Evolutionary conservation across 2,329 filamentous ascomycete genomes (phyloP).

Genomic region (Penicillium thymicola): DNA sequence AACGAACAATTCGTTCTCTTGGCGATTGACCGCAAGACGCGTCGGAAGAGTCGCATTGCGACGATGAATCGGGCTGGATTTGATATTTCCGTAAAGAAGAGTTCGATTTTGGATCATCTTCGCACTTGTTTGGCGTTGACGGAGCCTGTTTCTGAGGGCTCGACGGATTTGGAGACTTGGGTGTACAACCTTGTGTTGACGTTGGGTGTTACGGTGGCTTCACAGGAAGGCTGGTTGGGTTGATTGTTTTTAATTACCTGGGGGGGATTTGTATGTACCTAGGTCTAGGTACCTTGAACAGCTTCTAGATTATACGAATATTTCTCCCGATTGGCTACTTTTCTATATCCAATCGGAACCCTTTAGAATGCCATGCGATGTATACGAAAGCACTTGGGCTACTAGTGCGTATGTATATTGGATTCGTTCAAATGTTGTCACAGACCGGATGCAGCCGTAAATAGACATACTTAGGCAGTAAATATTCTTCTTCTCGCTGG

Average conservation of each 20-base stretch:
- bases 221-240: conserved; percentile 28
- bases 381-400: neutral
- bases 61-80: conserved; percentile 21
- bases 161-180: conserved; percentile 20
- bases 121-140: conserved; percentile 18
- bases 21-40: conserved; percentile 21
- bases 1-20: conserved; percentile 19
- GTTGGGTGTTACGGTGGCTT: conserved; percentile 30
- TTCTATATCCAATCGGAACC: neutral
- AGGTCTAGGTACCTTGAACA: neutral
- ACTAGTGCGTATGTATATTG: neutral
- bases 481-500: neutral
- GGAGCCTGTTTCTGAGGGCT: conserved; percentile 6
- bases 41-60: conserved; percentile 22
- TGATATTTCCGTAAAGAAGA: conserved; percentile 27
- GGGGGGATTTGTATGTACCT: neutral
- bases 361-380: neutral
- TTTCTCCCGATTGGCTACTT: neutral
- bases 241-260: neutral
- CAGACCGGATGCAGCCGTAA: neutral
- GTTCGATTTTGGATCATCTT: conserved; percentile 22
- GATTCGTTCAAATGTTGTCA: neutral
- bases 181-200: conserved; percentile 33
- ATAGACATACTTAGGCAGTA: neutral
- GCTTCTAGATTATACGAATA: neutral